Evolutionary conservation across 2,329 filamentous ascomycete genomes (phyloP), one percentile per base, ranked within the genome.

Genomic region (Coniochaeta sp.): DNA sequence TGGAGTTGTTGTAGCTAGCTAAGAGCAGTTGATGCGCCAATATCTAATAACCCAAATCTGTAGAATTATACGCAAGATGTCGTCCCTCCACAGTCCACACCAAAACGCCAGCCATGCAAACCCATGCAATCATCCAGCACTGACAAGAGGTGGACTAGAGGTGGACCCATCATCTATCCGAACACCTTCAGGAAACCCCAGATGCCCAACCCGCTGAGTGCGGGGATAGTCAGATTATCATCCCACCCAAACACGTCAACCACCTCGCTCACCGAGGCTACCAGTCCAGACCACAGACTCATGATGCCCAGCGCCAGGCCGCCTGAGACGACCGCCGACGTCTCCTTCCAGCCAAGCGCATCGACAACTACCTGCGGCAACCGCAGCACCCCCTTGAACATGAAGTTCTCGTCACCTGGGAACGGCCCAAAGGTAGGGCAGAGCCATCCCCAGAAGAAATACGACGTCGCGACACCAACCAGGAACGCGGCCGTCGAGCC

Each of bases 221-320:
- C 83, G 2, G 94, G 94, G 67, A 99, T 99, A 48, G 92, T 97
- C 61, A 99, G 75, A 69, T 99, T 99, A 71, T 99, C 94, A 64
- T 99, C 94, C 87, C 90, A 91, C 47, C 91, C 89, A 66, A 91
- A 96, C 0, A 97, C 64, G 70, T 99, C 91, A 45, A 96, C 78
- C 14, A 92, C 87, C 70, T 99, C 94, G 63, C 91, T 96, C 42
- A 85, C 84, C 52, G 91, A 89, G 38, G 91, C 94, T 50, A 92
- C 82, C 40, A 97, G 70, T n/a, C 94, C 94, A 6, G 91, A 91
- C 72, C 88, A 89, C 35, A 96, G 58, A 64, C 90, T 89, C 81
- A 97, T 83, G 53, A 89, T 74, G 4, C 83, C 86, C 31, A 97
- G 75, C 1, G 94, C 94, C 55, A 86, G 60, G 1, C 79, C 73